Evolutionary conservation across 495 filamentous ascomycete genomes (phyloP), one percentile per base, ranked within the genome.

Genomic region (Penicillium alfredii): DNA sequence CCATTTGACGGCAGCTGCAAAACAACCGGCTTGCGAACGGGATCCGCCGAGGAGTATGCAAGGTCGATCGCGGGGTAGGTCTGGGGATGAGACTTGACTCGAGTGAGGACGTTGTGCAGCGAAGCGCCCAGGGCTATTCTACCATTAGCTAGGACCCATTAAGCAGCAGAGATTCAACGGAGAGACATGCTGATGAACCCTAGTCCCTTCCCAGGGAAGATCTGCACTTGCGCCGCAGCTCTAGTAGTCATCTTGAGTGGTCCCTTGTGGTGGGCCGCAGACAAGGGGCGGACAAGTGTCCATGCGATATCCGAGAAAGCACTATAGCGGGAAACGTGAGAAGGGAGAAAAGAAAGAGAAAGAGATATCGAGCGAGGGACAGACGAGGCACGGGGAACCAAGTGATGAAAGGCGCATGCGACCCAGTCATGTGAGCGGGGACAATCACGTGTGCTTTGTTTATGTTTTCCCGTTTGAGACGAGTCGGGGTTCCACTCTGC

Each of bases 1-100:
- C 92, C 92, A 60, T 96, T 96, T 4, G 73, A 71, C 7, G 88
- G 84, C 8, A 96, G 76, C 23, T 68, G 72, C 18, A 98, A 53
- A 21, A 84, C 56, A 13, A 94, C 71, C 1, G 86, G 84, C 4
- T 77, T 70, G n/a, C 55, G 65, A 7, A 96, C 68, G 17, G 92
- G 92, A 9, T 82, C 64, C 10, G 63, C 58, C 5, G 76, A 62
- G 14, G 83, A 84, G 60, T 92, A 90, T 35, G 76, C 73, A 30
- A 96, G 61, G 35, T 94, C 80, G 53, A 96, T 82, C 35, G 77
- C 78, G 21, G 88, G 86, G 64, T 87, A 96, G 1, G 70, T 68
- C 36, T 81, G 77, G 8, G 84, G 81, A 55, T 94, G 82, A 17
- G 85, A 80, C 51, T 95, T 95, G 33, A 97, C 67, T 23, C 84